Evolutionary conservation across 768 basidiomycete species (phyloP).

Genomic region (Leccinum broughii): DNA sequence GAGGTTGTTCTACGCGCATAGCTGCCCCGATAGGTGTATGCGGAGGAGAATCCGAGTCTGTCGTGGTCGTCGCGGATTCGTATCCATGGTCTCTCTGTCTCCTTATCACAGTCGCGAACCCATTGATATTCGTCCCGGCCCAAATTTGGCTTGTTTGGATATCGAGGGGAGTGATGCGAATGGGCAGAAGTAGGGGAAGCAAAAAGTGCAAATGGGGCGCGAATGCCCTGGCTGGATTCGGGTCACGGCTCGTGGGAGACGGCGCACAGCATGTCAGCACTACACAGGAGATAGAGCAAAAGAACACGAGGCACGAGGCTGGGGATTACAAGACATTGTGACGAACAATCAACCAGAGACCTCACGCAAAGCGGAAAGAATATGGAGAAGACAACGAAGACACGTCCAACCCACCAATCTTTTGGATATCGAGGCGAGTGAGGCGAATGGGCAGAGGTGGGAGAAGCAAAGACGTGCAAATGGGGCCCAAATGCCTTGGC

Average conservation of each 20-base stretch:
- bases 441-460: background rate
- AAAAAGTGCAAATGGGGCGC: constrained; percentile 8
- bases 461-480: constrained; percentile 4
- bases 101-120: constrained; percentile 22
- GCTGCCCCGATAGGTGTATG: constrained; percentile 25
- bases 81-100: constrained; percentile 29
- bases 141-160: constrained; percentile 1
- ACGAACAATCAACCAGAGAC: constrained; percentile 1
- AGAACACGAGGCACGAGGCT: constrained; percentile 4
- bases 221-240: constrained; percentile 7
- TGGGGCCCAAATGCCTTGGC: constrained; percentile 5
- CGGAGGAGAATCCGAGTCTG: constrained; percentile 29
- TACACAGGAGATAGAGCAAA: background rate
- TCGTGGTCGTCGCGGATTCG: constrained; percentile 29
- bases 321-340: background rate
- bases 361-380: background rate
- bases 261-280: constrained; percentile 15
- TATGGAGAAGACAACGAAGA: constrained; percentile 1
- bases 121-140: constrained; percentile 5
- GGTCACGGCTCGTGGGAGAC: constrained; percentile 12
- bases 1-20: constrained; percentile 6
- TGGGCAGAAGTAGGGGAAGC: constrained; percentile 1
- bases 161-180: constrained; percentile 3
- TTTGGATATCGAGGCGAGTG: constrained; percentile 3
- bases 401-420: constrained; percentile 19